Evolutionary conservation across 331 rosid genomes (phyloP).

Genomic region (Malus hybrid): DNA sequence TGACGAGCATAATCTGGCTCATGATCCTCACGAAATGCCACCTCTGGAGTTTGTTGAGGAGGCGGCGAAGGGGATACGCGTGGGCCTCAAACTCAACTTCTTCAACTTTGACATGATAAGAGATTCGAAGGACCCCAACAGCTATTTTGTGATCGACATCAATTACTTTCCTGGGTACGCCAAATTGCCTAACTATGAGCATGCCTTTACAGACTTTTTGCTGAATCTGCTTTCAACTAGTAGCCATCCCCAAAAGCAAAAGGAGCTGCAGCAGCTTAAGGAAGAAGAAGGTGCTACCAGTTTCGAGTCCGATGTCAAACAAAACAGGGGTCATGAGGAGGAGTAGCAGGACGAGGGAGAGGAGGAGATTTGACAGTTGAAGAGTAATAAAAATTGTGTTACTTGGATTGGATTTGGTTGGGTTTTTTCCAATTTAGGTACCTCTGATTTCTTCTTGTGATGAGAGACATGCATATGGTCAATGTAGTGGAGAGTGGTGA

Average conservation of each 20-base stretch:
- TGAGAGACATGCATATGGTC: background rate
- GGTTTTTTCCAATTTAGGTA: background rate
- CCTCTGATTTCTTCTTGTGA: background rate
- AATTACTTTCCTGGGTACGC: conserved; percentile 71
- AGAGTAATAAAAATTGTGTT: background rate
- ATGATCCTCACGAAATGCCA: conserved; percentile 33
- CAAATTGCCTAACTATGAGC: conserved; percentile 22
- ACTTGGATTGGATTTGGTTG: background rate
- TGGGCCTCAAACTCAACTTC: conserved; percentile 18
- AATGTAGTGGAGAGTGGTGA: too few relatives aligned
- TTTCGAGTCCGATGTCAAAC: background rate
- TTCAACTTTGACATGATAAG: conserved; percentile 65
- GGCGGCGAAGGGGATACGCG: conserved; percentile 17
- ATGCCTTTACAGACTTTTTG: conserved; percentile 17
- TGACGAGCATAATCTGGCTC: background rate
- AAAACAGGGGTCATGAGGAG: background rate
- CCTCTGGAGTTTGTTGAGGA: conserved; percentile 26
- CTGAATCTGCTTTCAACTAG: background rate
- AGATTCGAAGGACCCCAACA: conserved; percentile 18
- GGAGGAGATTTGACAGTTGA: background rate
- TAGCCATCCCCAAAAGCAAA: background rate
- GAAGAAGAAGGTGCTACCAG: background rate
- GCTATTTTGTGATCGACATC: conserved; percentile 60
- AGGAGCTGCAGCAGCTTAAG: background rate
- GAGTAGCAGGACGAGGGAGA: background rate